Evolutionary conservation across 768 basidiomycete species (phyloP).

Genomic region (Dioszegia crocea): DNA sequence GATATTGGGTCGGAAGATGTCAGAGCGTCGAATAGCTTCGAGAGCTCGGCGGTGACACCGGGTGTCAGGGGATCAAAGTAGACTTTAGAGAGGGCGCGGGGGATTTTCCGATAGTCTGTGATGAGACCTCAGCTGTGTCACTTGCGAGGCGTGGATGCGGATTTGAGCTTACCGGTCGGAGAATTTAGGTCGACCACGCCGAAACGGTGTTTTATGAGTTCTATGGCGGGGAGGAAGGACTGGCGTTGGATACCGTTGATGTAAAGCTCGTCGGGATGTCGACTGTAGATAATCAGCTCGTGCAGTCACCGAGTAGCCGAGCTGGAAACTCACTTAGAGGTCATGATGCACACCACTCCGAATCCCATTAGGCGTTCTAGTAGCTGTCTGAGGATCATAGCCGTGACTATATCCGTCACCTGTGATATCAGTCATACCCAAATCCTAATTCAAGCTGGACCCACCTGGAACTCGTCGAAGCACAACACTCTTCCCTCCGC

Average conservation of each 20-base stretch:
- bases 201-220: slow-evolving; percentile 80
- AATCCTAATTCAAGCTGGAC: slow-evolving; percentile 10
- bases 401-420: slow-evolving; percentile 96
- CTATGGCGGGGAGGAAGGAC: slow-evolving; percentile 91
- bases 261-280: slow-evolving; percentile 94
- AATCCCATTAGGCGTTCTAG: slow-evolving; percentile 78
- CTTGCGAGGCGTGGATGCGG: not conserved
- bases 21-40: slow-evolving; percentile 76
- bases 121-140: not conserved
- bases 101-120: slow-evolving; percentile 91
- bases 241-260: slow-evolving; percentile 96
- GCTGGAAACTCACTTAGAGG: slow-evolving; percentile 72
- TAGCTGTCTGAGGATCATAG: slow-evolving; percentile 91
- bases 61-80: slow-evolving; percentile 78
- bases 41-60: slow-evolving; percentile 65
- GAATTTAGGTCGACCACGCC: slow-evolving; percentile 89
- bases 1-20: slow-evolving; percentile 35
- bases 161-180: slow-evolving; percentile 70
- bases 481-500: slow-evolving; percentile 79
- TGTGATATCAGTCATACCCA: slow-evolving; percentile 35
- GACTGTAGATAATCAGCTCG: slow-evolving; percentile 56
- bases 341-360: slow-evolving; percentile 91
- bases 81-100: slow-evolving; percentile 85
- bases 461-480: slow-evolving; percentile 96
- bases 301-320: not conserved